Conservation (phyloP, 495 filamentous ascomycete species). For the Penicillium maclennaniae region DNA sequence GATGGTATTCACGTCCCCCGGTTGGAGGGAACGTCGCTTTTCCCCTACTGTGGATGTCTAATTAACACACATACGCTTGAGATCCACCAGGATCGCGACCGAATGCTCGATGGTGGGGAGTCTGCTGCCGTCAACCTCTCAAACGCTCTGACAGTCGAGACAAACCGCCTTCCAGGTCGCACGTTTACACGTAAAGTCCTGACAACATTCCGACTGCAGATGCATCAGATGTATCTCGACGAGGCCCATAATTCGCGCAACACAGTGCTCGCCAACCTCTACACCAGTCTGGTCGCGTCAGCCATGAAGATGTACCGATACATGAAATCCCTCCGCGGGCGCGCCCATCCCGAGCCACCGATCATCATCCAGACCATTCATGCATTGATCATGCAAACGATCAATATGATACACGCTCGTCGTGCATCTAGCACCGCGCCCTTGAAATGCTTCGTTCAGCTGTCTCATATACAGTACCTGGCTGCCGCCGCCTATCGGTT, state of each 20-base stretch:
- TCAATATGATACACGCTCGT: slow-evolving; percentile 59
- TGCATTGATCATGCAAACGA: slow-evolving; percentile 62
- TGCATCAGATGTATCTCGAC: slow-evolving; percentile 87
- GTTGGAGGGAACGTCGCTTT: slow-evolving; percentile 45
- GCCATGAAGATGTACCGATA: slow-evolving; percentile 87
- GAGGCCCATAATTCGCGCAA: slow-evolving; percentile 67
- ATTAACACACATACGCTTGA: slow-evolving; percentile 77
- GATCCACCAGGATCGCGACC: slow-evolving; percentile 58
- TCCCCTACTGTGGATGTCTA: slow-evolving; percentile 83
- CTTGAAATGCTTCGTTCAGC: slow-evolving; percentile 57
- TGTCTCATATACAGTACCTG: slow-evolving; percentile 65
- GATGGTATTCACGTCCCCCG: slow-evolving; percentile 51
- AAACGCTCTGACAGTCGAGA: slow-evolving; percentile 75
- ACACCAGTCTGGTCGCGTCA: slow-evolving; percentile 67
- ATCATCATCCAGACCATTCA: slow-evolving; percentile 65
- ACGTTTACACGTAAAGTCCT: slow-evolving; percentile 78
- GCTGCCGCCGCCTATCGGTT: slow-evolving; percentile 61
- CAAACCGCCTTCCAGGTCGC: slow-evolving; percentile 60
- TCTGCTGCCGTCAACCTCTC: slow-evolving; percentile 32
- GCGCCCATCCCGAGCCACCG: slow-evolving; percentile 47
- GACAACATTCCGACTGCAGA: slow-evolving; percentile 76
- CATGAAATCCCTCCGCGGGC: slow-evolving; percentile 53
- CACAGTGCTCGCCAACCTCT: slow-evolving; percentile 69
- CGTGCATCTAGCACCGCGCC: slow-evolving; percentile 19
- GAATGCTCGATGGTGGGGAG: slow-evolving; percentile 44